Base-by-base conservation (phyloP, 2,329 filamentous ascomycete species). In the Colletotrichum endophyticum region DNA sequence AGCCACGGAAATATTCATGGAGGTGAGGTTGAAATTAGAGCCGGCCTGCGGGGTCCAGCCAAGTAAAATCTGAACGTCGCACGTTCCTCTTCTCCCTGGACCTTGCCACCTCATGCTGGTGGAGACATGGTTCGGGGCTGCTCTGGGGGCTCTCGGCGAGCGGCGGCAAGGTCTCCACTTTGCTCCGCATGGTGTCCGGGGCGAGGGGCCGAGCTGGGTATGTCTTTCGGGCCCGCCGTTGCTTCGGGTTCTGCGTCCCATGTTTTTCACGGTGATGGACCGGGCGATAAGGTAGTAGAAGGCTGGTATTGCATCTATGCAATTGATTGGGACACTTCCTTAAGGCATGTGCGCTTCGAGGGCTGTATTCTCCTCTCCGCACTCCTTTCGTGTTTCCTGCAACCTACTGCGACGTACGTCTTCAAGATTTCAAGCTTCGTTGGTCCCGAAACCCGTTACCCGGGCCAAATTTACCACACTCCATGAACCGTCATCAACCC, bases 11-110 rank as follows among this genome's bases (percentile, higher is more conserved):
- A 28, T 6, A 2, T 12, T 30, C 3, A 8, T 27, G n/a, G n/a
- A 15, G 6, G 3, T 72, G 73, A 30, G 25, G 73, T 75, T 56
- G 22, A 62, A 36, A 72, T 75, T 61, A 62, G n/a, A 44, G 12
- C 6, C 49, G 34, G 53, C 4, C 15, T 28, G 53, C 69, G 6
- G 34, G 69, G 68, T 27, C 34, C 1, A 61, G 19, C 30, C 28
- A 28, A n/a, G 27, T 15, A 25, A 19, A 12, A 25, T 59, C 27
- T 6, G 27, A 5, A 8, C 25, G 13, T 30, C 8, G 56, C 56
- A 59, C 62, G 56, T 63, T 32, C 73, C 63, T 7, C 36, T n/a
- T 19, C 25, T 15, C 25, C n/a, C 5, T 13, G n/a, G n/a, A 22
- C 44, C 12, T 25, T 12, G n/a, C 44, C 9, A 22, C 44, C 0